Base-by-base conservation (phyloP, 1,284 basidiomycete genomes). In the Kalmanozyma brasiliensis region DNA sequence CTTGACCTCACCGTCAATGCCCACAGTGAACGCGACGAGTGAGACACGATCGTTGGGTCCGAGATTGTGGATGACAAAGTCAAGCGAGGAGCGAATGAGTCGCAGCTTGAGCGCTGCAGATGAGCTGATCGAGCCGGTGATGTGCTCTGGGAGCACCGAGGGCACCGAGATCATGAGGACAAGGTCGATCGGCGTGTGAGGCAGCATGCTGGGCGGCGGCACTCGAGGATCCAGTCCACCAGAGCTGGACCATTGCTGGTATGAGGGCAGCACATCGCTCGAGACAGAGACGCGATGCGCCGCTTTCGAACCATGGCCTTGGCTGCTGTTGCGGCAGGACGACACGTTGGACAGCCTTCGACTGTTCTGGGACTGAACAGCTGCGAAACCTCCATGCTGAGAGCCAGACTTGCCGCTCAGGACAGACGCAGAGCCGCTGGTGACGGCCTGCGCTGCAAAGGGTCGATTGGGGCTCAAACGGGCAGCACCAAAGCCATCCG, bases 91-190 rank as follows among this genome's bases (percentile, higher is more conserved):
- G 2, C 74, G 68, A 30, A 79, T 71, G 36, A 79, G 60, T 9
- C 76, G 66, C 19, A 79, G 59, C 47, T 79, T 79, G 47, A 79
- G 67, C 49, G 88, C 87, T 1, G 90, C 89, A 2, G 91, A 90
- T 68, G 89, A 90, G 13, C 88, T 89, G n/a, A 88, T 86, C 19
- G 90, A 86, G 41, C 85, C 86, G 8, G 60, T 46, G 19, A 49
- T 20, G 16, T 71, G 46, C 32, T 73, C 52, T 11, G 68, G 66
- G 32, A 65, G 48, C 1, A 77, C 72, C 10, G 72, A 61, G 1
- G 94, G 93, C 0, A 98, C 85, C 2, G 94, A 93, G 36, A 98
- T 84, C 53, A 97, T 91, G 49, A 98, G 86, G 76, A 97, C 91
- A 49, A 98, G 86, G 82, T 98, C 95, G 74, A 96, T 85, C 0